Conservation (phyloP, 768 basidiomycete genomes). For the Lyophyllum shimeji region DNA sequence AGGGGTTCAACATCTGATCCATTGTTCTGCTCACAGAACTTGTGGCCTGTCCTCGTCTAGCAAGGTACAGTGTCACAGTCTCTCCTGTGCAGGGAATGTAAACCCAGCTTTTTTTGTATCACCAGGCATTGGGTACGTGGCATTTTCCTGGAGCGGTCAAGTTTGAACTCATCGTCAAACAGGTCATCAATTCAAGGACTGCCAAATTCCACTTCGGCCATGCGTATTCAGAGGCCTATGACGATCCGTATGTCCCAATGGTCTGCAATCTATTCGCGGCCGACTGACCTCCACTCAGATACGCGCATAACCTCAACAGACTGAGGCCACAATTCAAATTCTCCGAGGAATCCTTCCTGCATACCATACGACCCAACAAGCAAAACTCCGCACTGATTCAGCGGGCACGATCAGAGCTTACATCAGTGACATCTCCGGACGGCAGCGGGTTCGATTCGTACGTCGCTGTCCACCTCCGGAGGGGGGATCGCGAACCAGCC, state of each 20-base stretch:
- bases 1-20: too few relatives aligned
- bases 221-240: constrained; percentile 54
- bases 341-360: constrained; percentile 44
- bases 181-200: constrained; percentile 66
- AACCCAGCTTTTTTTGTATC: constrained; percentile 1
- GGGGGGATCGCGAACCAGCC: constrained; percentile 52
- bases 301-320: constrained; percentile 53
- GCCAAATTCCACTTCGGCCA: constrained; percentile 65
- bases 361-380: constrained; percentile 54
- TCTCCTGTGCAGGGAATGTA: not conserved
- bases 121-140: constrained; percentile 61
- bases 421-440: constrained; percentile 19
- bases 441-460: constrained; percentile 30
- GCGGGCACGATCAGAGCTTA: constrained; percentile 47
- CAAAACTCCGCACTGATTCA: constrained; percentile 46
- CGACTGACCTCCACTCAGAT: constrained; percentile 34
- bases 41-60: constrained; percentile 70
- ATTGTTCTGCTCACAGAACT: constrained; percentile 41
- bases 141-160: not conserved
- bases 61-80: constrained; percentile 44
- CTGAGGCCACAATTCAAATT: constrained; percentile 52
- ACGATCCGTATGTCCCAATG: constrained; percentile 54
- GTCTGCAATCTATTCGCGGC: not conserved
- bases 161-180: not conserved
- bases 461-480: constrained; percentile 60